These are phyloP conservation scores for Penicillium griseofulvum DNA, from an alignment of 2,329 filamentous ascomycete genomes.

Conservation along the genomic window DNA sequence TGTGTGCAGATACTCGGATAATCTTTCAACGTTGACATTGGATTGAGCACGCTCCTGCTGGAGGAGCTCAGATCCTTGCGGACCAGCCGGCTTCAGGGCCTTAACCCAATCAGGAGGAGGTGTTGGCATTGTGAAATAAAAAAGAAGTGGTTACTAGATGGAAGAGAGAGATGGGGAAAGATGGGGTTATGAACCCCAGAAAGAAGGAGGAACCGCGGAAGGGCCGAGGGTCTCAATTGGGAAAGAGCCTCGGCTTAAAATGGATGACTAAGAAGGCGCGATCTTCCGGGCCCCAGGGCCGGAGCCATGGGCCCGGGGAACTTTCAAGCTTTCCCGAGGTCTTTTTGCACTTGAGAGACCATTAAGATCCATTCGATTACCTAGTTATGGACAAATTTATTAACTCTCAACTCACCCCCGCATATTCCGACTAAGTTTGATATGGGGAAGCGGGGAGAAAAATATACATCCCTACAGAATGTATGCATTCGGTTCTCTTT, in stretches of 20 bases:
- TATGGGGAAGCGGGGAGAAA: constrained; percentile 2
- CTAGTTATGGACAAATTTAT: background rate
- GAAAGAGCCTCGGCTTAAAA: constrained; percentile 24
- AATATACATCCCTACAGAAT: too few species aligned
- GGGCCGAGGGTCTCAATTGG: constrained; percentile 21
- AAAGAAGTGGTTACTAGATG: background rate
- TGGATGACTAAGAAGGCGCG: constrained; percentile 4
- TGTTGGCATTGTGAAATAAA: constrained; percentile 31
- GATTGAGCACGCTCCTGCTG: constrained; percentile 66
- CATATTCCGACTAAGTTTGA: background rate
- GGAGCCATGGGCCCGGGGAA: background rate
- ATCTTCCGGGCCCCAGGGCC: background rate
- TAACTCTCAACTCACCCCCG: background rate
- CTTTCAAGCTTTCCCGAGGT: background rate
- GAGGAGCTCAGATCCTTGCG: constrained; percentile 68
- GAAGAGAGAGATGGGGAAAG: constrained; percentile 2
- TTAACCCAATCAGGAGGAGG: constrained; percentile 63
- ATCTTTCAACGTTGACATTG: constrained; percentile 63
- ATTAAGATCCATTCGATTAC: background rate
- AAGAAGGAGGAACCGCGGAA: constrained; percentile 5
- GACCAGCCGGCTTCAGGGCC: constrained; percentile 62
- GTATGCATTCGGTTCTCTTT: background rate
- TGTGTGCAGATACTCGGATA: constrained; percentile 68
- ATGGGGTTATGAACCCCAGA: constrained; percentile 20
- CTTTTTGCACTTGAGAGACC: background rate